Conservation (phyloP, 2,329 filamentous ascomycete species). For the Calonectria fujianensis region DNA sequence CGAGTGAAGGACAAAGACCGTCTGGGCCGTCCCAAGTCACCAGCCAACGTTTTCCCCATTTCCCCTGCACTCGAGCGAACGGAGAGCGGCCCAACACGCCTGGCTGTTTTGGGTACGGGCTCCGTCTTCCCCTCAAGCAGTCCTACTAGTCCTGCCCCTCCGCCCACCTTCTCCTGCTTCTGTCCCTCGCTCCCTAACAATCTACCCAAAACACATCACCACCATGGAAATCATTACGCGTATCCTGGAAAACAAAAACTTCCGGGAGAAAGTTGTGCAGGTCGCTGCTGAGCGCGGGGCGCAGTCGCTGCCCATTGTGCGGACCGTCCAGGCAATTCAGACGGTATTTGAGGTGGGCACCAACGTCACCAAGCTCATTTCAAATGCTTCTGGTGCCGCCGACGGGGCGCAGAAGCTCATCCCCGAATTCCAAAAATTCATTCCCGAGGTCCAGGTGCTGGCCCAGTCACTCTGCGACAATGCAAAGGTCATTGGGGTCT, state of each 20-base stretch:
- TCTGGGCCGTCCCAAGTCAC: background rate
- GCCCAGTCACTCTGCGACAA: conserved; percentile 60
- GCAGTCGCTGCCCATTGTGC: conserved; percentile 31
- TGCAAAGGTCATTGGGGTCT: conserved; percentile 56
- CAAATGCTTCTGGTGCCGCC: conserved; percentile 50
- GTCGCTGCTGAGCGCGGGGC: conserved; percentile 19
- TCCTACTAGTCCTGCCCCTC: background rate
- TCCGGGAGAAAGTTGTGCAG: conserved; percentile 4
- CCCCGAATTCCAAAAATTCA: conserved; percentile 41
- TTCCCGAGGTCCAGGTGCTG: conserved; percentile 60
- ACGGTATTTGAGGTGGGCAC: conserved; percentile 27
- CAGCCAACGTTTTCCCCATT: conserved; percentile 4
- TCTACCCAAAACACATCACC: background rate
- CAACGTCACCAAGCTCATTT: conserved; percentile 42
- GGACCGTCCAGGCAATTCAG: conserved; percentile 33
- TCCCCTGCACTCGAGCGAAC: conserved; percentile 17
- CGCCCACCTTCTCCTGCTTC: background rate
- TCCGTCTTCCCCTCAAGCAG: conserved; percentile 15
- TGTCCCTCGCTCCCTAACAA: conserved; percentile 6
- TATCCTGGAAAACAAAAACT: conserved; percentile 26
- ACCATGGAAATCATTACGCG: conserved; percentile 28
- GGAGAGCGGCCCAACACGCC: conserved; percentile 22
- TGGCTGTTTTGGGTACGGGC: conserved; percentile 24
- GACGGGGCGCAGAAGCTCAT: conserved; percentile 45
- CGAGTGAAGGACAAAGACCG: conserved; percentile 1